Percentiles rank a stretch among this genome's conserved stretches.
Conservation (phyloP, 768 basidiomycete species). For the Russula foetens region DNA sequence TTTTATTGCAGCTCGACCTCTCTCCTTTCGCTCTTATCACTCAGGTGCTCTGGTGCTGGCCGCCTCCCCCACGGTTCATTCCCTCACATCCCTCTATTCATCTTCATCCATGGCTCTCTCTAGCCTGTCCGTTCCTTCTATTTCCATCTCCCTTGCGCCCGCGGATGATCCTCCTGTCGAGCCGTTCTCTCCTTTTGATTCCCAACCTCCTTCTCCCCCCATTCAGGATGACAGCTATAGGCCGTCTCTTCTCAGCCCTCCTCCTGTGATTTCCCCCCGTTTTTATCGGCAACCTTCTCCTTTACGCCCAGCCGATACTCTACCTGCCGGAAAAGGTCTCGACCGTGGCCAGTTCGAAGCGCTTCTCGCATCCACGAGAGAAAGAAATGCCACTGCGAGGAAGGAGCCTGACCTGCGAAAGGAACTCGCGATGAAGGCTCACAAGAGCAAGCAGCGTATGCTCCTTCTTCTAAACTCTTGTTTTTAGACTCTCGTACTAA, state of each 20-base stretch:
- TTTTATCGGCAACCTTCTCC: slow-evolving; percentile 40
- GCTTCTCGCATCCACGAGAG: slow-evolving; percentile 52
- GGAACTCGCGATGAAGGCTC: slow-evolving; percentile 64
- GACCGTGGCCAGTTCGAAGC: slow-evolving; percentile 55
- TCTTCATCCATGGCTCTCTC: slow-evolving; percentile 27
- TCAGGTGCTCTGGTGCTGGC: slow-evolving; percentile 29
- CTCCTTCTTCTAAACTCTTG: slow-evolving; percentile 11
- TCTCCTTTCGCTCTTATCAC: slow-evolving; percentile 18
- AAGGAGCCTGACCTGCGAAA: slow-evolving; percentile 55
- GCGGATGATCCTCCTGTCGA: slow-evolving; percentile 43
- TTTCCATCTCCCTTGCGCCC: slow-evolving; percentile 62
- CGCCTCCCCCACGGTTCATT: slow-evolving; percentile 17
- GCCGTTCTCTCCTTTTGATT: slow-evolving; percentile 57
- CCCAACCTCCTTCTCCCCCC: slow-evolving; percentile 24
- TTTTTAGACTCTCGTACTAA: neutral
- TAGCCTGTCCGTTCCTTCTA: slow-evolving; percentile 47
- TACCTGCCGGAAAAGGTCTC: slow-evolving; percentile 42
- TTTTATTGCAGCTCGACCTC: slow-evolving; percentile 22
- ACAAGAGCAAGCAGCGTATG: slow-evolving; percentile 68
- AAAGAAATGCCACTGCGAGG: slow-evolving; percentile 43
- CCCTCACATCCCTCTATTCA: slow-evolving; percentile 11
- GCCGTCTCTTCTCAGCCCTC: slow-evolving; percentile 49
- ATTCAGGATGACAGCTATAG: slow-evolving; percentile 43
- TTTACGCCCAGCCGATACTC: slow-evolving; percentile 35
- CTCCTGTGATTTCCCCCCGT: slow-evolving; percentile 39